Evolutionary conservation across 2,329 filamentous ascomycete genomes (phyloP).

Genomic region (Aspergillus aculeatus): DNA sequence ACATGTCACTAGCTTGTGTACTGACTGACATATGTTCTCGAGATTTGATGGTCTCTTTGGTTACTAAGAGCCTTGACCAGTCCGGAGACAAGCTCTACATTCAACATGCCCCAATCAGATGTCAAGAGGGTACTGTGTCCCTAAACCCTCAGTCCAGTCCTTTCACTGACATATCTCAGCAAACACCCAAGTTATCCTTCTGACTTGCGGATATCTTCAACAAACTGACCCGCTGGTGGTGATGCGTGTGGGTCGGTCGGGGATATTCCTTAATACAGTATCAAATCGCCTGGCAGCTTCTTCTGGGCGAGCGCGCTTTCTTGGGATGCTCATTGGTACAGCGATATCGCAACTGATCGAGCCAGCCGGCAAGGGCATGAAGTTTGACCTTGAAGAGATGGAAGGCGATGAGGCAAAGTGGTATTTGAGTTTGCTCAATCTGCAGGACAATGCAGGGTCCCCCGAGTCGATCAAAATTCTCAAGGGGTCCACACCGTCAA

Average conservation of each 20-base stretch:
- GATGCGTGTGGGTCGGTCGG: slow-evolving; percentile 67
- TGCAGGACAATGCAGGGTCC: slow-evolving; percentile 64
- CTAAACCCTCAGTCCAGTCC: too few species aligned
- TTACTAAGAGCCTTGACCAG: slow-evolving; percentile 65
- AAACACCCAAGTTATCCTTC: slow-evolving; percentile 73
- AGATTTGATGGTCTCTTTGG: slow-evolving; percentile 51
- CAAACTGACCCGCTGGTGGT: slow-evolving; percentile 66
- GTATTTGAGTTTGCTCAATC: slow-evolving; percentile 66
- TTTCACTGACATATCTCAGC: slow-evolving; percentile 51
- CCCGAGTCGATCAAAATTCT: slow-evolving; percentile 50
- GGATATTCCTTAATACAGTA: slow-evolving; percentile 71
- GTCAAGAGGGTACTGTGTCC: slow-evolving; percentile 72
- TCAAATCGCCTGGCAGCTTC: slow-evolving; percentile 82
- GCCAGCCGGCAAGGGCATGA: slow-evolving; percentile 66
- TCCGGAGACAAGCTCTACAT: slow-evolving; percentile 89
- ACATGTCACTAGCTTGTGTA: background rate
- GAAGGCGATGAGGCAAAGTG: slow-evolving; percentile 69
- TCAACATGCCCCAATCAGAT: slow-evolving; percentile 75
- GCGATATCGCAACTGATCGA: slow-evolving; percentile 66
- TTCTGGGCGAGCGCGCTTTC: slow-evolving; percentile 70
- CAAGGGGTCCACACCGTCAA: slow-evolving; percentile 16
- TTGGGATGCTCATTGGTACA: slow-evolving; percentile 86
- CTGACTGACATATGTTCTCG: slow-evolving; percentile 11
- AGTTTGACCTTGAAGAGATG: slow-evolving; percentile 81
- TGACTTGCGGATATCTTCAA: slow-evolving; percentile 74